These are phyloP conservation scores for Picocystis salinarum DNA, from an alignment of 139 green algal genomes.

Conservation along the genomic window DNA sequence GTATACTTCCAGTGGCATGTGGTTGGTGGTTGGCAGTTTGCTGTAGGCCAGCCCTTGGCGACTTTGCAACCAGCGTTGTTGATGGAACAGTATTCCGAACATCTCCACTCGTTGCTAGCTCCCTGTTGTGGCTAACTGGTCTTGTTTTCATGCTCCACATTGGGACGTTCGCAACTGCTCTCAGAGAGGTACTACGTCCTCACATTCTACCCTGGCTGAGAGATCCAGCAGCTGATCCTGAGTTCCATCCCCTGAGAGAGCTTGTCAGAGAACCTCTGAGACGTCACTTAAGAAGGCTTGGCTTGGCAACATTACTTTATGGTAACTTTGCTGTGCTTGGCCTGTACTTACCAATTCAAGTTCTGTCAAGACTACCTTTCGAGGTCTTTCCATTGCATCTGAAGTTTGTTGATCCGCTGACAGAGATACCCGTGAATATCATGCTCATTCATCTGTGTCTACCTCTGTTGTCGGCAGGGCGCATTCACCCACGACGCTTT, in stretches of 20 bases:
- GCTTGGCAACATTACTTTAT: conserved; percentile 15
- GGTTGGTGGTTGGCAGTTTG: conserved; percentile 23
- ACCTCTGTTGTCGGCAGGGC: too few relatives aligned
- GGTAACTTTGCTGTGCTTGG: conserved; percentile 16
- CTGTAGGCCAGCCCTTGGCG: conserved; percentile 10
- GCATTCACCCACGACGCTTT: too few relatives aligned
- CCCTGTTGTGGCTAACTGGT: conserved; percentile 19
- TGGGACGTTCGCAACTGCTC: conserved; percentile 11
- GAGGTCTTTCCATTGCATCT: too few relatives aligned
- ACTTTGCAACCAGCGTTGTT: conserved; percentile 5
- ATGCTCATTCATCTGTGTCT: too few relatives aligned
- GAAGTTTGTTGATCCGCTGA: too few relatives aligned
- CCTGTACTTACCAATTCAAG: conserved; percentile 15
- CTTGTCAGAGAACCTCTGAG: conserved; percentile 17
- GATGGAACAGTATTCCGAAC: conserved; percentile 4
- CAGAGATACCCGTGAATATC: too few relatives aligned
- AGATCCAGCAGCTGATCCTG: conserved; percentile 16
- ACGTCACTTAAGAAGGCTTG: conserved; percentile 14
- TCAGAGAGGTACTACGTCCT: conserved; percentile 17
- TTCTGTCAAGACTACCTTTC: too few relatives aligned
- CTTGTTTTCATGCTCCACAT: conserved; percentile 25
- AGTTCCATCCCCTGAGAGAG: conserved; percentile 20
- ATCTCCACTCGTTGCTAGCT: conserved; percentile 6
- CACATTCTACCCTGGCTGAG: conserved; percentile 16
- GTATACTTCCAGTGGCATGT: conserved; percentile 19